Conservation (phyloP, 176 grass and related monocot species). For the Thinopyrum elongatum region DNA sequence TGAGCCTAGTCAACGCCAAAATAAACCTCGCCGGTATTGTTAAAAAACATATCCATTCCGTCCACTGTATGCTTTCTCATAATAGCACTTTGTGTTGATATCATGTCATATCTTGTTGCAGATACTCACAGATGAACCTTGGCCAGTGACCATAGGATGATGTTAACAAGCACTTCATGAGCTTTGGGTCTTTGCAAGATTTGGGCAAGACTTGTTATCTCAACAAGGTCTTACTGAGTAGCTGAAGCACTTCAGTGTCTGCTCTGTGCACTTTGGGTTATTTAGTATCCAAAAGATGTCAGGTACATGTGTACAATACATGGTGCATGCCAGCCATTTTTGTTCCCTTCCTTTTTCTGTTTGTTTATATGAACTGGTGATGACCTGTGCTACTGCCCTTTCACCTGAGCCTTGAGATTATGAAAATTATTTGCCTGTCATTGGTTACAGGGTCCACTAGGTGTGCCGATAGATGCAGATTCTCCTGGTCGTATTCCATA, state of each 20-base stretch:
- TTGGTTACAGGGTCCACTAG: neutral
- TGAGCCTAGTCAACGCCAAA: conserved; percentile 75
- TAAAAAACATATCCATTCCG: neutral
- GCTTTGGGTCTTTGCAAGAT: conserved; percentile 36
- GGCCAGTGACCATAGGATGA: conserved; percentile 53
- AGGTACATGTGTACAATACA: conserved; percentile 26
- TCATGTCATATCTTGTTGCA: conserved; percentile 29
- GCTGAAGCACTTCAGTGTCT: conserved; percentile 34
- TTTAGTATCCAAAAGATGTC: conserved; percentile 18
- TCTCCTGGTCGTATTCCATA: neutral
- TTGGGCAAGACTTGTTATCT: conserved; percentile 30
- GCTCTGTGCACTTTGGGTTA: conserved; percentile 38
- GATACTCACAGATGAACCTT: conserved; percentile 99
- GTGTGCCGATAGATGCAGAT: neutral
- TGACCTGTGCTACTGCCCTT: neutral
- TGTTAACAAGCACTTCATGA: conserved; percentile 12
- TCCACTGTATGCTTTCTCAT: neutral
- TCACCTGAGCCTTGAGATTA: neutral
- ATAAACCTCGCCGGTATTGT: conserved; percentile 83
- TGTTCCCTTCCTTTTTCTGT: neutral
- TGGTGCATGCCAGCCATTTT: neutral
- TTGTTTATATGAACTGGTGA: neutral
- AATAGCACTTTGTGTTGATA: conserved; percentile 18
- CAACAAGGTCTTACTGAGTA: conserved; percentile 10
- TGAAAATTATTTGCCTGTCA: neutral